Percentiles rank a stretch among this genome's conserved stretches.
phyloP scores from a whole-genome alignment of 2,329 filamentous ascomycete species.

The Monosporascus sp. region DNA sequence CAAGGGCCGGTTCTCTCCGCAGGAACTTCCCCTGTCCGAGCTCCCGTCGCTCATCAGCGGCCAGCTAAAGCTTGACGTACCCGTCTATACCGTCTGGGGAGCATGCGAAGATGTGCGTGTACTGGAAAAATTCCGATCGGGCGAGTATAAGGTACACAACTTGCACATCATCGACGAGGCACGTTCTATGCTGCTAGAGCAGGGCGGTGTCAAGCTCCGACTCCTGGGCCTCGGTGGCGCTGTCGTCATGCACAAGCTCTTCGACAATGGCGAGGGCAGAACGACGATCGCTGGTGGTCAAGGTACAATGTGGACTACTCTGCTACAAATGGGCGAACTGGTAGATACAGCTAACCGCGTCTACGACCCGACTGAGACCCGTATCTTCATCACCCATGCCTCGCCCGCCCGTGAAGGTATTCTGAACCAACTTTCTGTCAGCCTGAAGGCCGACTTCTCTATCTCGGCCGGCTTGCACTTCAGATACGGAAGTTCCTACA shows the following conservation, averaged over 20 bases:
- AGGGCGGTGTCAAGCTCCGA: constrained; percentile 93
- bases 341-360: constrained; percentile 97
- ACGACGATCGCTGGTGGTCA: constrained; percentile 98
- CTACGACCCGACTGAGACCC: constrained; percentile 96
- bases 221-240: constrained; percentile 90
- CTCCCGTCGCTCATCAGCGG: constrained; percentile 83
- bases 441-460: constrained; percentile 96
- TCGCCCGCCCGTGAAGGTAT: constrained; percentile 95
- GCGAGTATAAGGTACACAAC: constrained; percentile 96
- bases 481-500: constrained; percentile 98
- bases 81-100: constrained; percentile 98
- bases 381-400: constrained; percentile 93
- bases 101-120: constrained; percentile 98
- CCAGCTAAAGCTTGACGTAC: constrained; percentile 85
- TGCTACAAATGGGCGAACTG: constrained; percentile 95
- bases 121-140: constrained; percentile 92
- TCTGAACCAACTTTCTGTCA: constrained; percentile 94
- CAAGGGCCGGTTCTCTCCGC: constrained; percentile 76
- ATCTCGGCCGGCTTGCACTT: constrained; percentile 97
- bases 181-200: constrained; percentile 87
- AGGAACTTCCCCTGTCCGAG: constrained; percentile 87
- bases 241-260: constrained; percentile 99
- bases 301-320: constrained; percentile 98
- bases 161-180: constrained; percentile 98
- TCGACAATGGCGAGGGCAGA: constrained; percentile 95